Evolutionary conservation across 2,329 filamentous ascomycete genomes (phyloP).

Genomic region (Fusarium oligoseptatum): DNA sequence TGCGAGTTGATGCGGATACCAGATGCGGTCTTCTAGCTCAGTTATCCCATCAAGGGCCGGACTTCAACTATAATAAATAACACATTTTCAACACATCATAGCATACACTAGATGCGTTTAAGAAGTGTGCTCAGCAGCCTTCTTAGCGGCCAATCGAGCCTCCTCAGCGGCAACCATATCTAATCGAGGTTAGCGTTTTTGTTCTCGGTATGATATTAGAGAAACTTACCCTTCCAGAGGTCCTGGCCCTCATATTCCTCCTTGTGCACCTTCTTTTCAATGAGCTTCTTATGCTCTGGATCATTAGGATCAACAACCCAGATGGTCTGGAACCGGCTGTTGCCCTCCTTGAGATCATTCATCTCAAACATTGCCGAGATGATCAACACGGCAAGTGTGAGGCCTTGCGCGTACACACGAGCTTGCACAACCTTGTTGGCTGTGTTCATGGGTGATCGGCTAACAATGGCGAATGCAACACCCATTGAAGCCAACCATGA

Average conservation of each 20-base stretch:
- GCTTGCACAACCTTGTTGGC: constrained; percentile 2
- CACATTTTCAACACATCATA: too few species aligned
- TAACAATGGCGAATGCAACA: constrained; percentile 78
- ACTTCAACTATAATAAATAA: too few species aligned
- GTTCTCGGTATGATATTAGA: background rate
- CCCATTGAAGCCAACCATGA: constrained; percentile 88
- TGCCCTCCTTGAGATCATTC: constrained; percentile 79
- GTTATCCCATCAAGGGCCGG: too few species aligned
- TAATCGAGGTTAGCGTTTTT: background rate
- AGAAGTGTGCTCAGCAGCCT: background rate
- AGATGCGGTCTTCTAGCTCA: background rate
- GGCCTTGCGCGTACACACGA: constrained; percentile 73
- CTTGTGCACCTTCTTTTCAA: constrained; percentile 89
- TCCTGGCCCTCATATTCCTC: constrained; percentile 90
- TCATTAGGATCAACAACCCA: constrained; percentile 84
- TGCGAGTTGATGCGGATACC: background rate
- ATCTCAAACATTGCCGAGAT: constrained; percentile 85
- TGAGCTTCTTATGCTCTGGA: constrained; percentile 80
- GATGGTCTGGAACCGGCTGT: constrained; percentile 85
- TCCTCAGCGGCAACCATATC: constrained; percentile 1
- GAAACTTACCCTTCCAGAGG: constrained; percentile 82
- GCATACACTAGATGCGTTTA: background rate
- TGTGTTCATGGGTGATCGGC: constrained; percentile 44
- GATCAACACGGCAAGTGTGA: constrained; percentile 86
- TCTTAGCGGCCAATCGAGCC: background rate